Evolutionary conservation across 2,329 filamentous ascomycete species (phyloP).

Genomic region (Alternaria hordeiaustralica): DNA sequence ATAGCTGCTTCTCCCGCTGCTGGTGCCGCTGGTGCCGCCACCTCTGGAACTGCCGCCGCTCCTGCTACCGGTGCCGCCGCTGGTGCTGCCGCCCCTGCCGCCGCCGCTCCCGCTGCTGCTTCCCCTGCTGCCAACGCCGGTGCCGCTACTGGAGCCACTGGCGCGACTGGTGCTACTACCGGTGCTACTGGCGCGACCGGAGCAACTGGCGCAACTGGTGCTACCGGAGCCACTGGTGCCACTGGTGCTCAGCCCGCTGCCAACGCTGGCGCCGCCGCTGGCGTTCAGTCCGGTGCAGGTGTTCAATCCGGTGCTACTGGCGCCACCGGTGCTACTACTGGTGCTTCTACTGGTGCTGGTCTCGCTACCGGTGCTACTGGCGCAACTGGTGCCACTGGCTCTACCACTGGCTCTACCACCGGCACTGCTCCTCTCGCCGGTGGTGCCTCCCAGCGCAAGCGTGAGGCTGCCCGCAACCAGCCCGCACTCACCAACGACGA

Average conservation of each 20-base stretch:
- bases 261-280: constrained; percentile 2
- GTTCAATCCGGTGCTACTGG: constrained; percentile 1
- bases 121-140: constrained; percentile 9
- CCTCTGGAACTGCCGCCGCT: neutral
- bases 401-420: neutral
- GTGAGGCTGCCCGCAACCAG: constrained; percentile 19
- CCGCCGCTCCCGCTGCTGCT: constrained; percentile 8
- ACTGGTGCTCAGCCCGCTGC: neutral
- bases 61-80: constrained; percentile 13
- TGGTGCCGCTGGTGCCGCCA: constrained; percentile 1
- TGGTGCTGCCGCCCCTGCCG: constrained; percentile 3
- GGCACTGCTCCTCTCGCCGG: constrained; percentile 11
- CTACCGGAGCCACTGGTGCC: neutral
- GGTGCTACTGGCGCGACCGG: neutral
- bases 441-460: constrained; percentile 25
- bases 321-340: neutral
- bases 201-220: constrained; percentile 1
- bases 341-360: neutral
- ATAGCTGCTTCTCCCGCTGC: neutral
- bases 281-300: neutral
- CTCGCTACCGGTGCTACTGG: neutral
- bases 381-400: neutral
- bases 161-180: neutral
- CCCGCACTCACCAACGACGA: constrained; percentile 41
- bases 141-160: constrained; percentile 1